A percentile compares a stretch with the other conserved stretches of the same genome.
Evolutionary conservation across 2,329 filamentous ascomycete species (phyloP).

Genomic region (Pyrenochaeta sp.): DNA sequence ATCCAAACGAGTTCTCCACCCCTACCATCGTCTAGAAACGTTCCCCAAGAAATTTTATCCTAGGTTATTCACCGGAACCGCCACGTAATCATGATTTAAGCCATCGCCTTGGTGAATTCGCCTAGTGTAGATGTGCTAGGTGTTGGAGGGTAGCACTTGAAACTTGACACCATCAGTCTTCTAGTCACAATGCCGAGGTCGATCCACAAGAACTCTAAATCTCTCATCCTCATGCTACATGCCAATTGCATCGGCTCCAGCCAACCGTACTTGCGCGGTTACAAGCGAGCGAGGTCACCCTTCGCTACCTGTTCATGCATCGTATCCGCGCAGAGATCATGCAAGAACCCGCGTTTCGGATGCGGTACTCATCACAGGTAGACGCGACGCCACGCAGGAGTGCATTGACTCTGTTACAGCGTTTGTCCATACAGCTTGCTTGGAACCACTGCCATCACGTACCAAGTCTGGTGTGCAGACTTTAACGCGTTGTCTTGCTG

Average conservation of each 20-base stretch:
- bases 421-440: not conserved
- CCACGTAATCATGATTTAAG: no score
- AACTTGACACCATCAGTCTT: no score
- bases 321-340: not conserved
- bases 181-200: not conserved
- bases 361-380: not conserved
- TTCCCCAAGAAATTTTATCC: not conserved
- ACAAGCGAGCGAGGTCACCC: constrained; percentile 1
- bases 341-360: constrained; percentile 7
- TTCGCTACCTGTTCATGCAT: constrained; percentile 5
- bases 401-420: not conserved
- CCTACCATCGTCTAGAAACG: not conserved
- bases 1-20: constrained; percentile 1
- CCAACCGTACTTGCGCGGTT: not conserved
- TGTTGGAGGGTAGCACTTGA: no score
- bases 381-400: not conserved
- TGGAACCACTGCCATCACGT: not conserved
- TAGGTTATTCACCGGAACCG: no score
- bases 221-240: not conserved
- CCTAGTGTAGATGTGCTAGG: no score
- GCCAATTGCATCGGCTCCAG: not conserved
- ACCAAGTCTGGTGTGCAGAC: no score
- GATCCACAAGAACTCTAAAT: no score
- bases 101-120: no score
- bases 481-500: no score